phyloP scores from a whole-genome alignment of 1,284 basidiomycete genomes.

The Microbotryomycetes sp. region DNA sequence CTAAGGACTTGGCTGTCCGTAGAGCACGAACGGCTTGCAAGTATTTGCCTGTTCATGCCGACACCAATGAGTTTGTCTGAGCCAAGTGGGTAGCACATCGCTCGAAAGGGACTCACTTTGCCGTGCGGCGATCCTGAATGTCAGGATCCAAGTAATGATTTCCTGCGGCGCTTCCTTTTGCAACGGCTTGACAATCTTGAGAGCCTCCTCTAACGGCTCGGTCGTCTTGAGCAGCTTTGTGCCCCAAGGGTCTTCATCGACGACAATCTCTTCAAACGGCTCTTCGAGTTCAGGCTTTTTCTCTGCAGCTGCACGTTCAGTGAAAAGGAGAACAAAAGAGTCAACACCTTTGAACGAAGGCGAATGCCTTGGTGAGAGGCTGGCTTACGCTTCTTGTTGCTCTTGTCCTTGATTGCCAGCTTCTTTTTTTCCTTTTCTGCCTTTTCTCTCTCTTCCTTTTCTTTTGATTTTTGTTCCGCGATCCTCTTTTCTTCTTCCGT shows the following conservation, averaged over 20 bases:
- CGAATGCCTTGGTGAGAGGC: not conserved
- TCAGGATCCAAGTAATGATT: constrained; percentile 63
- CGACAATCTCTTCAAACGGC: not conserved
- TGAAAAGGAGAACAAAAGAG: constrained; percentile 31
- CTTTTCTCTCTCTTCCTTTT: constrained; percentile 63
- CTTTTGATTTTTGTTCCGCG: constrained; percentile 40
- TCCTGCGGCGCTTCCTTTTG: constrained; percentile 50
- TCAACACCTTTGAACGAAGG: not conserved
- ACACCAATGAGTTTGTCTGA: too few species aligned
- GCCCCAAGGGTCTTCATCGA: constrained; percentile 78
- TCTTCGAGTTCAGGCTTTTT: constrained; percentile 32
- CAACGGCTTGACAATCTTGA: constrained; percentile 64
- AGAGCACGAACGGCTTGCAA: constrained; percentile 70
- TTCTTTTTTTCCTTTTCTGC: constrained; percentile 62
- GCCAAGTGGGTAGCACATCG: not conserved
- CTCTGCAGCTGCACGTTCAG: constrained; percentile 42
- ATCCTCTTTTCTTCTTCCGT: constrained; percentile 13
- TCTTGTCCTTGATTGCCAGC: constrained; percentile 79
- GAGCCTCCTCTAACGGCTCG: constrained; percentile 69
- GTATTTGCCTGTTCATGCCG: constrained; percentile 76
- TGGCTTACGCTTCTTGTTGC: constrained; percentile 54
- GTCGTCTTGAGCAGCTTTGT: constrained; percentile 56
- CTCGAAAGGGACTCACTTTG: constrained; percentile 51
- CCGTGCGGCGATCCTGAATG: constrained; percentile 74
- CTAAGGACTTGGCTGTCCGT: constrained; percentile 52